phyloP scores from a whole-genome alignment of 176 grass and related monocot species.

The Pontederia crassipes region DNA sequence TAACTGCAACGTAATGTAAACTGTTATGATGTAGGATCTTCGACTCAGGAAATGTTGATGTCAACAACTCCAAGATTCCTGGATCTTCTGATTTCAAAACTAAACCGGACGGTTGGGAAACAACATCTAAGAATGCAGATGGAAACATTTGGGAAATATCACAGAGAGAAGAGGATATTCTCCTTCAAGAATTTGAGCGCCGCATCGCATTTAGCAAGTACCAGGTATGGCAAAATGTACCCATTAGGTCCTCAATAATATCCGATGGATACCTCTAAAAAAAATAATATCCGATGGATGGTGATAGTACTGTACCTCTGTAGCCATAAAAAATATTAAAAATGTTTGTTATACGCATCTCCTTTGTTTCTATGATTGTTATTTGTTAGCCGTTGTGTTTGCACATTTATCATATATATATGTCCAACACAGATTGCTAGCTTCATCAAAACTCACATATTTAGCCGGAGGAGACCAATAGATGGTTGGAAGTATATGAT shows the following conservation, averaged over 20 bases:
- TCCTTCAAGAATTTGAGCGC: conserved; percentile 96
- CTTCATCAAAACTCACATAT: conserved; percentile 92
- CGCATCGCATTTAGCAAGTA: conserved; percentile 90
- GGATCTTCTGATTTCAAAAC: conserved; percentile 64
- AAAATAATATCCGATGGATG: no score
- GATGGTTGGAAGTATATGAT: conserved; percentile 96
- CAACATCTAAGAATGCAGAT: conserved; percentile 55
- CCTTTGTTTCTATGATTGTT: neutral
- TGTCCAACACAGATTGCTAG: conserved; percentile 59
- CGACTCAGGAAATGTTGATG: conserved; percentile 58
- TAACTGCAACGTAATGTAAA: conserved; percentile 1
- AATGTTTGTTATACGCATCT: neutral
- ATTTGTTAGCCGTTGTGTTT: neutral
- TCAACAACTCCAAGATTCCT: conserved; percentile 54
- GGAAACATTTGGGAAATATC: conserved; percentile 92
- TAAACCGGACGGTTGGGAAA: conserved; percentile 94
- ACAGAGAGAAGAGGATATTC: conserved; percentile 82
- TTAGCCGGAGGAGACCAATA: conserved; percentile 62
- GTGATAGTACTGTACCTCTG: no score
- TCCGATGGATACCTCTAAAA: no score
- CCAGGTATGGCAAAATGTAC: conserved; percentile 34
- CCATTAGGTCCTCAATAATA: neutral
- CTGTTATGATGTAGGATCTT: conserved; percentile 51
- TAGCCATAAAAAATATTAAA: no score
- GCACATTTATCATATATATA: neutral